These are phyloP conservation scores for Anisodus acutangulus DNA, from an alignment of 257 asterid genomes.

Conservation along the genomic window DNA sequence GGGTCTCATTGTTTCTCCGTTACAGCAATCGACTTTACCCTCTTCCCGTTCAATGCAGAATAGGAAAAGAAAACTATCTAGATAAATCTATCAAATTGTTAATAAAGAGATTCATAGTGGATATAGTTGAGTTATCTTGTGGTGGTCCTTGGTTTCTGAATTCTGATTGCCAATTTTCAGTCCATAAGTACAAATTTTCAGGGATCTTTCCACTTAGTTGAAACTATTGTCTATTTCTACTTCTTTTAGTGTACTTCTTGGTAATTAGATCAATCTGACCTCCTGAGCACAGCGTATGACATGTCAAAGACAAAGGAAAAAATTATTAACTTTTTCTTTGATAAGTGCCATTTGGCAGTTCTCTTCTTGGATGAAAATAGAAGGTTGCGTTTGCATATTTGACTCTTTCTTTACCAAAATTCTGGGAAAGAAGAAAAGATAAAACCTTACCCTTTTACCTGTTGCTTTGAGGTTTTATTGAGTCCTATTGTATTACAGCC, in stretches of 20 bases:
- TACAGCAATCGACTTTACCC: background rate
- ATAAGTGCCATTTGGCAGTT: background rate
- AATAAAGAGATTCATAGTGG: background rate
- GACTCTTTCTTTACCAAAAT: background rate
- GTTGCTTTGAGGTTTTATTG: background rate
- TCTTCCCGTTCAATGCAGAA: background rate
- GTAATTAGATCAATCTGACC: background rate
- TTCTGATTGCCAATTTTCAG: background rate
- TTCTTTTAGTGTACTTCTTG: background rate
- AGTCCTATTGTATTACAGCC: background rate
- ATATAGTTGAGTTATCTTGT: background rate
- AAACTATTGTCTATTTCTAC: background rate
- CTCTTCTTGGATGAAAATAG: background rate
- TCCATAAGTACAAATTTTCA: background rate
- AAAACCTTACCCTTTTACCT: background rate
- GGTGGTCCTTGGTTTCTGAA: slow-evolving; percentile 7
- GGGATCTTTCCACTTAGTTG: background rate
- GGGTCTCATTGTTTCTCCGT: background rate
- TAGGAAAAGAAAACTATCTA: background rate
- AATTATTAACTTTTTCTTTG: background rate
- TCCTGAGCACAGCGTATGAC: background rate
- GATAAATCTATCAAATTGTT: background rate
- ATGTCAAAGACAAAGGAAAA: background rate
- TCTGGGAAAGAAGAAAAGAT: background rate
- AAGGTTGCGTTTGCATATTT: background rate